Evolutionary conservation across 257 asterid species (phyloP).

Genomic region (Nicotiana obtusifolia): DNA sequence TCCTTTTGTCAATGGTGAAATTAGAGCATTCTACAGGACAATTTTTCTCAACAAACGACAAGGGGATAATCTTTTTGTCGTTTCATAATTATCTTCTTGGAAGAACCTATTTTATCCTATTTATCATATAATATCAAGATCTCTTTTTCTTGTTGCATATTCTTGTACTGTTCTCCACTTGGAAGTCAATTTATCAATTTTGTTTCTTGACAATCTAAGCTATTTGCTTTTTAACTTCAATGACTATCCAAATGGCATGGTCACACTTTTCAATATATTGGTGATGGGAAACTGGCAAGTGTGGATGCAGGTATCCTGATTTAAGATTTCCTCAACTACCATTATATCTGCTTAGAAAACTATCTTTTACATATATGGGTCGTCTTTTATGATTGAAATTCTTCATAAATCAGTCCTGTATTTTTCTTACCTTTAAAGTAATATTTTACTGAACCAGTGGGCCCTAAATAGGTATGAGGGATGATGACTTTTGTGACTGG

Average conservation of each 20-base stretch:
- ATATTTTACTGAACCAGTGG: background rate
- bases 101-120: background rate
- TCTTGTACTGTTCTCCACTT: background rate
- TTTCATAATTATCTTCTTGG: slow-evolving; percentile 1
- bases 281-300: slow-evolving; percentile 98
- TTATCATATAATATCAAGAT: background rate
- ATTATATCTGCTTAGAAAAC: background rate
- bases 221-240: slow-evolving; percentile 97
- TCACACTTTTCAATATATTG: slow-evolving; percentile 87
- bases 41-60: background rate
- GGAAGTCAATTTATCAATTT: background rate
- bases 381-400: background rate
- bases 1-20: slow-evolving; percentile 34
- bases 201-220: slow-evolving; percentile 39
- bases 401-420: background rate
- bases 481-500: background rate
- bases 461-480: background rate
- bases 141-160: background rate
- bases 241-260: slow-evolving; percentile 97
- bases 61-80: background rate
- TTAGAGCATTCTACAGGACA: background rate
- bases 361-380: background rate
- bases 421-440: background rate
- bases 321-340: slow-evolving; percentile 4
- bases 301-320: slow-evolving; percentile 82